Percentiles rank a stretch among this genome's conserved stretches.
phyloP scores from a whole-genome alignment of 2,329 filamentous ascomycete genomes.

The Colletotrichum sp. region DNA sequence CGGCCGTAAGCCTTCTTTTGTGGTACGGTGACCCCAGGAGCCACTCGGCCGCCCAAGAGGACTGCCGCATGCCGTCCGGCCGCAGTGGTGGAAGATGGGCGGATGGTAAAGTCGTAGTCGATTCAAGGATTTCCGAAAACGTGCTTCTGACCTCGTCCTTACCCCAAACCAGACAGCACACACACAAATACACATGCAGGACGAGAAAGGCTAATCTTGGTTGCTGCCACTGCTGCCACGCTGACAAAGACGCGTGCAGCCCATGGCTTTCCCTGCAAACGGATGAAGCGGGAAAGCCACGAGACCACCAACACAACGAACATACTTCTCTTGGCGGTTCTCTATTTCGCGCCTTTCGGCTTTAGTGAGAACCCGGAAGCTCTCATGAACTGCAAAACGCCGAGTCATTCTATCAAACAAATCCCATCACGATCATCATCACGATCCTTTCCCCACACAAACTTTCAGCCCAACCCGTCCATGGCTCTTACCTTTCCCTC shows the following conservation, averaged over 20 bases:
- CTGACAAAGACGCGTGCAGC: slow-evolving; percentile 8
- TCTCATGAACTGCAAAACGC: neutral
- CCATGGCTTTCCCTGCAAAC: slow-evolving; percentile 6
- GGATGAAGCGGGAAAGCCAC: slow-evolving; percentile 3
- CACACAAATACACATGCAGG: neutral
- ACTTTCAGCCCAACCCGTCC: neutral
- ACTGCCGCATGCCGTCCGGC: neutral
- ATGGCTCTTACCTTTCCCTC: neutral
- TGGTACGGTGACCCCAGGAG: neutral
- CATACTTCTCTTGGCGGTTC: neutral
- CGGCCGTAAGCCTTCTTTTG: neutral
- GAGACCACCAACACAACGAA: neutral
- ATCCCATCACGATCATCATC: neutral
- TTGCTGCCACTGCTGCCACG: neutral
- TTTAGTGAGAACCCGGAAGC: neutral
- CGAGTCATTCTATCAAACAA: slow-evolving; percentile 3
- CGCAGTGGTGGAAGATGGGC: neutral
- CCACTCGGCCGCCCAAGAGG: neutral
- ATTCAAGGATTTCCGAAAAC: slow-evolving; percentile 5
- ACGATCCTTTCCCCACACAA: neutral
- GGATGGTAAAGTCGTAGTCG: neutral
- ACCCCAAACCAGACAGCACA: neutral
- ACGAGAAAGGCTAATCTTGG: neutral
- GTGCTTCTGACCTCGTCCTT: neutral
- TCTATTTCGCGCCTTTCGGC: neutral